These are phyloP conservation scores for Tremella mesenterica DNA, from an alignment of 768 basidiomycete species.

Conservation along the genomic window DNA sequence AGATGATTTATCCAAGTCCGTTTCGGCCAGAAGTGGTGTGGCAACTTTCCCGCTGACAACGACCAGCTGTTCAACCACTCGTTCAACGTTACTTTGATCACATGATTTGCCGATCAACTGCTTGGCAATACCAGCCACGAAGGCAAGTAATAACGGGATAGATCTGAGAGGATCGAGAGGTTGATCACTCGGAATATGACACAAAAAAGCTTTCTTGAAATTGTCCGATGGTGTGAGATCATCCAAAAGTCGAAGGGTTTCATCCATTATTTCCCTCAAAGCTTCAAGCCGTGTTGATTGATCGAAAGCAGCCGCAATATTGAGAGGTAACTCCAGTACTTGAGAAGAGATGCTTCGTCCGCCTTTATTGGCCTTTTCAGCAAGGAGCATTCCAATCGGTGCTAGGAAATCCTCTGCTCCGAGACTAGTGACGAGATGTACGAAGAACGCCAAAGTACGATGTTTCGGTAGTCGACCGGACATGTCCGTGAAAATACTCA, in stretches of 20 bases:
- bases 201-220: conserved; percentile 49
- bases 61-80: conserved; percentile 19
- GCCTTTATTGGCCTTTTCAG: conserved; percentile 58
- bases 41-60: conserved; percentile 10
- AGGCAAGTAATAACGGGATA: conserved; percentile 56
- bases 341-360: conserved; percentile 50
- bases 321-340: conserved; percentile 59
- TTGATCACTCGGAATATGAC: conserved; percentile 34
- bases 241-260: conserved; percentile 55
- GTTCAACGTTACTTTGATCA: conserved; percentile 17
- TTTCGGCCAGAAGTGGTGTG: neutral
- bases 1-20: neutral
- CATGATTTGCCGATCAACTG: conserved; percentile 30
- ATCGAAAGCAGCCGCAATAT: conserved; percentile 46
- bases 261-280: conserved; percentile 58
- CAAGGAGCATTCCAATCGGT: conserved; percentile 71
- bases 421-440: conserved; percentile 72
- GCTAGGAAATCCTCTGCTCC: conserved; percentile 72
- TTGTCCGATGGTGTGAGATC: conserved; percentile 20
- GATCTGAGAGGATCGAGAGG: conserved; percentile 47
- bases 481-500: conserved; percentile 89
- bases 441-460: conserved; percentile 86
- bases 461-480: conserved; percentile 85
- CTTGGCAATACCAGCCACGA: conserved; percentile 49
- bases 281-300: conserved; percentile 41